Evolutionary conservation across 257 asterid species (phyloP), one percentile per base, ranked within the genome.

Genomic region (Mentha longifolia): DNA sequence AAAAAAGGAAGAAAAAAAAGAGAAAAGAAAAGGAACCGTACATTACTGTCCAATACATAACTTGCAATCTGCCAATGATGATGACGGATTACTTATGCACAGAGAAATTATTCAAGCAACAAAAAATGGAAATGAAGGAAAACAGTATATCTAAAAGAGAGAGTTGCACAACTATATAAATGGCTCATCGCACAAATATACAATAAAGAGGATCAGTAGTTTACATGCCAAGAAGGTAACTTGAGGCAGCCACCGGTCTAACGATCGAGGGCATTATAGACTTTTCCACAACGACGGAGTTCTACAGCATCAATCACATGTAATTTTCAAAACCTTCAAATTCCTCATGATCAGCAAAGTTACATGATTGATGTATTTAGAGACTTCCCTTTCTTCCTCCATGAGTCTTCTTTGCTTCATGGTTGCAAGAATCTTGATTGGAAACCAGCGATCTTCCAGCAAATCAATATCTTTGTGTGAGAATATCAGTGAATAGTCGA

Each of bases 401-500:
- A 19, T 17, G 11, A 6, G 46, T 51, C 17, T 9, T 51, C 46
- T 10, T 41, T 41, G 5, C 46, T 41, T 55, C 61, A 12, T 55
- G 61, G 61, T 25, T 22, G 61, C 16, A 55, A 8, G 12, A 50
- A 50, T n/a, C 17, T 50, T 50, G 56, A 16, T 16, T 7, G 10
- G 5, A 49, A 49, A 16, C 8, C 55, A 7, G 51, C 4, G 51
- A 45, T 31, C 35, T 31, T 31, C 5, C 37, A 33, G 5, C 37
- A 33, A 33, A 33, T 33, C 37, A 22, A 22, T 22, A 22, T 22
- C 25, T 22, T 33, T 33, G 3, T 33, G 37, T 33, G 37, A 33
- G 4, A 4, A 33, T 33, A 74, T 80, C 86, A 94, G 76, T 72
- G 74, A 41, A 92, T 78, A 57, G 81, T 76, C 57, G 95, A 89